Evolutionary conservation across 495 filamentous ascomycete genomes (phyloP).

Genomic region (Mycothermus thermophilus): DNA sequence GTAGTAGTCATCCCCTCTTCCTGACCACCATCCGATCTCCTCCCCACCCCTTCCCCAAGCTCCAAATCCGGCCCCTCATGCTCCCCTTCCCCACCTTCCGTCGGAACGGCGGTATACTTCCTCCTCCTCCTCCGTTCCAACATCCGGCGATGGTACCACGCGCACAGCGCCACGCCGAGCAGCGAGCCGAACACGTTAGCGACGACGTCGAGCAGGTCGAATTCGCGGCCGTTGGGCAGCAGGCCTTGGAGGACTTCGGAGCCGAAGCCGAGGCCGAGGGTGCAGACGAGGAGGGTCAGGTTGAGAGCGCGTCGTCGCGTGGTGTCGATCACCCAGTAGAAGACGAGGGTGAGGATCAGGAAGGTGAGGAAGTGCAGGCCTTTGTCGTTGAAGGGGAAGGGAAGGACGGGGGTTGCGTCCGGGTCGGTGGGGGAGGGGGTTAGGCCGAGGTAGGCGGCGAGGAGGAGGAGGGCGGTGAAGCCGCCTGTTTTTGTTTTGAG

Average conservation of each 20-base stretch:
- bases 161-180: conserved; percentile 54
- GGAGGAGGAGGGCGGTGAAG: conserved; percentile 62
- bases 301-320: conserved; percentile 71
- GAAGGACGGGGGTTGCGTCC: no score
- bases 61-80: conserved; percentile 43
- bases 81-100: conserved; percentile 33
- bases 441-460: conserved; percentile 68
- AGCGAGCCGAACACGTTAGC: conserved; percentile 77
- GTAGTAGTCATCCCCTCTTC: conserved; percentile 28
- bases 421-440: conserved; percentile 25
- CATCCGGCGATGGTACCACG: conserved; percentile 92
- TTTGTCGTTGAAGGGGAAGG: conserved; percentile 65
- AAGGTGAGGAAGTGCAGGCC: conserved; percentile 79
- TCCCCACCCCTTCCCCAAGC: conserved; percentile 41
- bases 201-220: conserved; percentile 74
- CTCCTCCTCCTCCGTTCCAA: conserved; percentile 70
- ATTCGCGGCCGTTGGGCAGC: conserved; percentile 65
- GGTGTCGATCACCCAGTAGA: conserved; percentile 97
- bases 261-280: conserved; percentile 56
- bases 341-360: conserved; percentile 70
- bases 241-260: conserved; percentile 76
- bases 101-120: conserved; percentile 51
- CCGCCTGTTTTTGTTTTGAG: conserved; percentile 37
- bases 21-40: conserved; percentile 15
- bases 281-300: conserved; percentile 70